phyloP scores from a whole-genome alignment of 192 early-diverging fungal species.

The Coemansia sp. region DNA sequence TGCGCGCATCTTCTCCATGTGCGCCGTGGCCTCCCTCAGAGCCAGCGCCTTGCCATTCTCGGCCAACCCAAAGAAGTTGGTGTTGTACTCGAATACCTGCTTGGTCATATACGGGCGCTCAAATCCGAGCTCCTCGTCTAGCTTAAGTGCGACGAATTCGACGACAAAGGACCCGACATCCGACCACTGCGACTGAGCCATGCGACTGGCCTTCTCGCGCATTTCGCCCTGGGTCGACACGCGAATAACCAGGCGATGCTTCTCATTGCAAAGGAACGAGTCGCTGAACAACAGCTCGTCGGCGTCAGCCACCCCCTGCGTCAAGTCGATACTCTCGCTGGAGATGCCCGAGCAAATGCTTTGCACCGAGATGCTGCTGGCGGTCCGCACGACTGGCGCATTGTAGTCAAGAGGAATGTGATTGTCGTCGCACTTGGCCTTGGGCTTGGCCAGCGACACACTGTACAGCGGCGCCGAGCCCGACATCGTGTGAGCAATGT shows the following conservation, averaged over 20 bases:
- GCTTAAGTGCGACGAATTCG: constrained; percentile 12
- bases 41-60: constrained; percentile 41
- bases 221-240: constrained; percentile 7
- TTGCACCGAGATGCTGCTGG: constrained; percentile 49
- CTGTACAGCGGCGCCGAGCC: constrained; percentile 40
- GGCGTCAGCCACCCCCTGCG: constrained; percentile 5
- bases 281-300: constrained; percentile 40
- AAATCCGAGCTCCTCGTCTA: constrained; percentile 33
- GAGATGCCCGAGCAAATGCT: constrained; percentile 43
- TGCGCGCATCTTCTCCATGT: constrained; percentile 22
- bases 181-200: constrained; percentile 36
- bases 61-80: constrained; percentile 38
- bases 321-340: background rate
- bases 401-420: constrained; percentile 21
- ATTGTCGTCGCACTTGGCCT: constrained; percentile 1
- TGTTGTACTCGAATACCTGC: constrained; percentile 45
- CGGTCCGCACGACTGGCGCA: constrained; percentile 35
- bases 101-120: constrained; percentile 15
- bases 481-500: constrained; percentile 30
- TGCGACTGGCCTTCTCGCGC: constrained; percentile 17
- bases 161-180: constrained; percentile 31
- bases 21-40: constrained; percentile 16
- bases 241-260: constrained; percentile 41
- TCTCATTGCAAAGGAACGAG: constrained; percentile 42
- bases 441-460: constrained; percentile 23